These are phyloP conservation scores for Talaromyces piceae DNA, from an alignment of 2,329 filamentous ascomycete species.

Conservation along the genomic window DNA sequence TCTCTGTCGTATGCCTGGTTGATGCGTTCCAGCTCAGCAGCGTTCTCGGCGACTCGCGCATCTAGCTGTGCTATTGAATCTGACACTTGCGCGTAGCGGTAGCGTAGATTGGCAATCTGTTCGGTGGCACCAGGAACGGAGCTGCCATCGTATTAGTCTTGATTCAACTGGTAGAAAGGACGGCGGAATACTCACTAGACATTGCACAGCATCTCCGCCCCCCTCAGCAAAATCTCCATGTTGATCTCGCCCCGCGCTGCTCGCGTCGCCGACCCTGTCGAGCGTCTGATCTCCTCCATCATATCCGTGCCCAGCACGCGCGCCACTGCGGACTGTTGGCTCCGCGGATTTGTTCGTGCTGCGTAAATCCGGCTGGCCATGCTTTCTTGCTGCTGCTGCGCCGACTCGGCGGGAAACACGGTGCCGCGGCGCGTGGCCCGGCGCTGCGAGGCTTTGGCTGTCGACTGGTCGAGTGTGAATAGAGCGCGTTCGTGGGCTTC, in stretches of 20 bases:
- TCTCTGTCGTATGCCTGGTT: constrained; percentile 56
- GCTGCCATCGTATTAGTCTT: constrained; percentile 26
- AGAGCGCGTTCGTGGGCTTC: constrained; percentile 90
- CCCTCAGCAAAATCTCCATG: constrained; percentile 73
- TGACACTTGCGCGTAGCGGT: constrained; percentile 61
- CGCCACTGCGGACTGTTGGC: constrained; percentile 77
- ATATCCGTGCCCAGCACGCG: constrained; percentile 82
- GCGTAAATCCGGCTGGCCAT: constrained; percentile 41
- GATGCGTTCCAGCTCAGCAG: constrained; percentile 63
- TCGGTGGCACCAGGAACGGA: constrained; percentile 71
- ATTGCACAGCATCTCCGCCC: constrained; percentile 81
- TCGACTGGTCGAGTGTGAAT: constrained; percentile 76
- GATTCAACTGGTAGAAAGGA: neutral
- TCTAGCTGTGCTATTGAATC: constrained; percentile 77
- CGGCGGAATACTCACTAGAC: constrained; percentile 57
- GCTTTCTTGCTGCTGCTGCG: constrained; percentile 25
- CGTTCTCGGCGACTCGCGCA: constrained; percentile 67
- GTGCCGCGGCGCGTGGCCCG: constrained; percentile 43
- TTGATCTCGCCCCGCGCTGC: constrained; percentile 63
- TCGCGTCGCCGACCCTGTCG: constrained; percentile 48
- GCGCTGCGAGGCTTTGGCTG: constrained; percentile 42
- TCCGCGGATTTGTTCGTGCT: constrained; percentile 53
- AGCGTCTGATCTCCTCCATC: constrained; percentile 67
- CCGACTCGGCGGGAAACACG: constrained; percentile 37
- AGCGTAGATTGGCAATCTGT: constrained; percentile 64